These are phyloP conservation scores for Ophiocordyceps unilateralis DNA, from an alignment of 2,329 filamentous ascomycete species.

Conservation along the genomic window DNA sequence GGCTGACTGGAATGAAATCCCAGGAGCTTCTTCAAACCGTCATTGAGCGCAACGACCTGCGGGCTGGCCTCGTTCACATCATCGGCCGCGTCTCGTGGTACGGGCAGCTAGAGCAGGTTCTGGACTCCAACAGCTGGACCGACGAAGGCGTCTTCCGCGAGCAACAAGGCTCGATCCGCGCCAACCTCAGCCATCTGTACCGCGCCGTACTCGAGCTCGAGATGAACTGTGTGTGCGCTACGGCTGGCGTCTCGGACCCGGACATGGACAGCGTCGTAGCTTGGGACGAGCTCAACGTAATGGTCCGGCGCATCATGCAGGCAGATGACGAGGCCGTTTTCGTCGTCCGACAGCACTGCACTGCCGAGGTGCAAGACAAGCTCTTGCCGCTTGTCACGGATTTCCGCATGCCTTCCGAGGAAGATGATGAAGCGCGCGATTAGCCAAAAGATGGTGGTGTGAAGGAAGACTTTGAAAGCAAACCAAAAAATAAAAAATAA, in stretches of 20 bases:
- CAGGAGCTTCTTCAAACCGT: constrained; percentile 19
- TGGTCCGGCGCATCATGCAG: constrained; percentile 11
- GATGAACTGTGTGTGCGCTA: constrained; percentile 22
- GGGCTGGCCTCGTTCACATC: constrained; percentile 13
- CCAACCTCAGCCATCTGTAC: constrained; percentile 12
- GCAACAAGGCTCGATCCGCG: constrained; percentile 7
- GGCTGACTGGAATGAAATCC: not conserved
- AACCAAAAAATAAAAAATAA: too few relatives aligned
- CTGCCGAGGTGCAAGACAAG: constrained; percentile 3
- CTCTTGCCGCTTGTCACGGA: constrained; percentile 4
- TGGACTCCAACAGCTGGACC: constrained; percentile 9
- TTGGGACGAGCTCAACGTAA: constrained; percentile 13
- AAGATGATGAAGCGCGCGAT: not conserved
- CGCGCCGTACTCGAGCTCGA: constrained; percentile 18
- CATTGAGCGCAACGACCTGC: constrained; percentile 13
- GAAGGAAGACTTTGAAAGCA: too few relatives aligned
- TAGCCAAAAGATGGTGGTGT: not conserved
- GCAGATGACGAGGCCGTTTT: constrained; percentile 10
- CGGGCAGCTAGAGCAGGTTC: constrained; percentile 13
- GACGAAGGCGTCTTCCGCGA: constrained; percentile 8
- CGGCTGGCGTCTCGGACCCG: constrained; percentile 18
- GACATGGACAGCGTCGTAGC: constrained; percentile 18
- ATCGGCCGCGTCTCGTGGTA: constrained; percentile 17
- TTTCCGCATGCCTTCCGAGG: not conserved
- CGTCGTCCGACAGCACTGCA: constrained; percentile 8